Conservation (phyloP, 2,329 filamentous ascomycete genomes). For the Cercospora sojina region DNA sequence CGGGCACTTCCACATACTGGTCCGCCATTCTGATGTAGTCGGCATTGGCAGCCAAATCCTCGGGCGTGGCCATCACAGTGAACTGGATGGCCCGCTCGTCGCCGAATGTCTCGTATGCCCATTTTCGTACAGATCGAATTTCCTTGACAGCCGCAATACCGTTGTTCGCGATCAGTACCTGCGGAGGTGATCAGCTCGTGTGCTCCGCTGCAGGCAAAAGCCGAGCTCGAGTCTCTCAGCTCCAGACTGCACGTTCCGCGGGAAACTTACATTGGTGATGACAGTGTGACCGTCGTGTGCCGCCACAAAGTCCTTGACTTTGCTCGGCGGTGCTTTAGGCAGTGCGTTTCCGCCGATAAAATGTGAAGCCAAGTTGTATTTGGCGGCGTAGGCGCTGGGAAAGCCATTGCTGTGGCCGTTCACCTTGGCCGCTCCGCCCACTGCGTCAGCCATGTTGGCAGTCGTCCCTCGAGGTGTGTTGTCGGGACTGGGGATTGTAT, state of each 20-base stretch:
- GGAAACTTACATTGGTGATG: conserved; percentile 81
- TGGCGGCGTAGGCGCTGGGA: conserved; percentile 69
- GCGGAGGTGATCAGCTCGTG: conserved; percentile 24
- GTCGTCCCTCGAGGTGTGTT: conserved; percentile 33
- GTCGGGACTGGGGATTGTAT: conserved; percentile 9
- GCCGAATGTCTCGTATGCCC: conserved; percentile 99
- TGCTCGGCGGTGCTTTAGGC: conserved; percentile 74
- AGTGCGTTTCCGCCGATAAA: conserved; percentile 95
- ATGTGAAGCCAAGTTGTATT: conserved; percentile 81
- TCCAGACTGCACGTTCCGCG: not conserved
- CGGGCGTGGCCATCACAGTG: conserved; percentile 98
- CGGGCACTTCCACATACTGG: conserved; percentile 98
- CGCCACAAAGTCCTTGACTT: conserved; percentile 94
- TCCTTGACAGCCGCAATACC: conserved; percentile 99
- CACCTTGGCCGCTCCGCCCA: conserved; percentile 41
- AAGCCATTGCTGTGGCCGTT: conserved; percentile 51
- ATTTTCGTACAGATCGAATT: conserved; percentile 98
- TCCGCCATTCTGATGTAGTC: conserved; percentile 99
- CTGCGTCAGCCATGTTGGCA: conserved; percentile 42
- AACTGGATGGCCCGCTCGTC: conserved; percentile 98
- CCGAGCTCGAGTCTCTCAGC: conserved; percentile 4
- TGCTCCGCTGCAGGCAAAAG: conserved; percentile 9
- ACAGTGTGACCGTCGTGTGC: conserved; percentile 91
- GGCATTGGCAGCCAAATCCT: conserved; percentile 95
- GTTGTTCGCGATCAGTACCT: conserved; percentile 99